These are phyloP conservation scores for Colletotrichum navitas DNA, from an alignment of 2,329 filamentous ascomycete species.

Conservation along the genomic window DNA sequence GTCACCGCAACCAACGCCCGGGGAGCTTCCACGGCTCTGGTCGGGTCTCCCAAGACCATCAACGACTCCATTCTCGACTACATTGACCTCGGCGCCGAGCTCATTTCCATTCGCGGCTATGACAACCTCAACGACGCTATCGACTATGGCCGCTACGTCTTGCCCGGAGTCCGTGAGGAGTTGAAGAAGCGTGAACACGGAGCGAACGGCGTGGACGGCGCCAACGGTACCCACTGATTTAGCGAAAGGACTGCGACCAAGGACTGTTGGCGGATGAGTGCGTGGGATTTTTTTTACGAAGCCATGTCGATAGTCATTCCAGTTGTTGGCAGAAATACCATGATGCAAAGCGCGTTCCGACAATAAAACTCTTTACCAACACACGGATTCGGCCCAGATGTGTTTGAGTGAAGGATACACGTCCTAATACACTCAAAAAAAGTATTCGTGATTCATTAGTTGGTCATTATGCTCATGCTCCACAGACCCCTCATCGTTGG, in stretches of 20 bases:
- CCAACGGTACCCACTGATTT: not conserved
- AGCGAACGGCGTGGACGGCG: not conserved
- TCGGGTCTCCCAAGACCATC: conserved; percentile 66
- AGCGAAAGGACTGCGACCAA: not conserved
- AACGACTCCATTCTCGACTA: conserved; percentile 69
- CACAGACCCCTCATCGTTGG: not conserved
- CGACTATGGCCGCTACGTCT: conserved; percentile 68
- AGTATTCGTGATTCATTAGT: not conserved
- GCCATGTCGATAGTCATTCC: not conserved
- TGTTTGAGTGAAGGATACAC: not conserved
- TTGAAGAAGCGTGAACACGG: conserved; percentile 46
- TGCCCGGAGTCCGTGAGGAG: conserved; percentile 62
- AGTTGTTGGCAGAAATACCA: not conserved
- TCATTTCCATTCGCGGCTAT: conserved; percentile 72
- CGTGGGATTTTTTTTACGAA: not conserved
- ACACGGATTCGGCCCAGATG: not conserved
- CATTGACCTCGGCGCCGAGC: conserved; percentile 66
- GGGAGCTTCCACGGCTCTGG: conserved; percentile 70
- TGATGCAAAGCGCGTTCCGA: not conserved
- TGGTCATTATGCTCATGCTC: not conserved
- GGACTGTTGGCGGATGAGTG: too few relatives aligned
- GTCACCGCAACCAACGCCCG: conserved; percentile 71
- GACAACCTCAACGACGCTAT: conserved; percentile 71
- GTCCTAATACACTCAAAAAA: too few relatives aligned
- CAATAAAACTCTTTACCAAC: not conserved